Percentiles rank a stretch among this genome's conserved stretches.
phyloP scores from a whole-genome alignment of 2,329 filamentous ascomycete genomes.

The Torrubiellomyces zombiae region DNA sequence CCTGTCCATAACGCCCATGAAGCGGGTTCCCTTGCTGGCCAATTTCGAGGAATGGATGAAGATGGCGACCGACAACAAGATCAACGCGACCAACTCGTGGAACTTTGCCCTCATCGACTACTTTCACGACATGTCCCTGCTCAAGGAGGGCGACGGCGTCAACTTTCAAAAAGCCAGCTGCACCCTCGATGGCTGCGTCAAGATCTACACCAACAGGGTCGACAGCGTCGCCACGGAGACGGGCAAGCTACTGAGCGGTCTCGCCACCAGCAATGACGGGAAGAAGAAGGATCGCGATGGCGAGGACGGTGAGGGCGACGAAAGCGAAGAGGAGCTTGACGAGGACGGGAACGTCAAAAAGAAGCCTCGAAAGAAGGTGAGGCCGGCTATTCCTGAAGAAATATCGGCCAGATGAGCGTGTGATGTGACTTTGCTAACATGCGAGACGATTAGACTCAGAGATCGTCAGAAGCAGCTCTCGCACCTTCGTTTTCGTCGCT shows the following conservation, averaged over 20 bases:
- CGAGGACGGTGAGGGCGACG: constrained; percentile 51
- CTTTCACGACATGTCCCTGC: constrained; percentile 95
- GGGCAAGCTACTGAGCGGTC: constrained; percentile 79
- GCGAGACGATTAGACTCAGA: constrained; percentile 32
- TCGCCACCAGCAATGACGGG: constrained; percentile 72
- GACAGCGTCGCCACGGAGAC: constrained; percentile 98
- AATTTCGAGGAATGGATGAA: constrained; percentile 99
- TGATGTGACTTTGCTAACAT: constrained; percentile 4
- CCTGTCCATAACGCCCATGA: constrained; percentile 79
- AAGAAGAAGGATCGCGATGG: constrained; percentile 53
- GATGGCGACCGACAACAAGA: constrained; percentile 98
- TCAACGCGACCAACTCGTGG: constrained; percentile 97
- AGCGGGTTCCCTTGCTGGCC: constrained; percentile 83
- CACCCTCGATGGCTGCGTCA: constrained; percentile 93
- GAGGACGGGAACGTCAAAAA: constrained; percentile 43
- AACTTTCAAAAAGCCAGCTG: constrained; percentile 98
- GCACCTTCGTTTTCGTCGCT: constrained; percentile 75
- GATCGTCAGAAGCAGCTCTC: constrained; percentile 84
- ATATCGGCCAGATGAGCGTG: not conserved
- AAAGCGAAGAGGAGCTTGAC: constrained; percentile 45
- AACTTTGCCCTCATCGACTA: constrained; percentile 99
- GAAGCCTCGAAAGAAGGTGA: constrained; percentile 61
- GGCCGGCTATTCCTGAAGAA: constrained; percentile 3
- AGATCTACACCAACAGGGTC: constrained; percentile 96
- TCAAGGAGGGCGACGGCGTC: constrained; percentile 91